Conservation (phyloP, 2,329 filamentous ascomycete genomes). For the Teratosphaeria destructans region DNA sequence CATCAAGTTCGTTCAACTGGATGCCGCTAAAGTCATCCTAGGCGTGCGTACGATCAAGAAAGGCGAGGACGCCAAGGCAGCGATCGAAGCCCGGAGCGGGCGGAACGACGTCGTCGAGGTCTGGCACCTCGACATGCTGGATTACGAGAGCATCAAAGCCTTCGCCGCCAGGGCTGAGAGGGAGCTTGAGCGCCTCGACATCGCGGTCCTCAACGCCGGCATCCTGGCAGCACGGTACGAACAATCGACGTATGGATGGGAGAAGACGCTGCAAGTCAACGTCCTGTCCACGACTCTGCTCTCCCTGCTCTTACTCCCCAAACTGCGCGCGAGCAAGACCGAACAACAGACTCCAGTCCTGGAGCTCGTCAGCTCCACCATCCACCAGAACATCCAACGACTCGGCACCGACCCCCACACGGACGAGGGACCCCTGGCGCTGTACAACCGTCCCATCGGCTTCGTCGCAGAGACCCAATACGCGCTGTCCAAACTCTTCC, state of each 20-base stretch:
- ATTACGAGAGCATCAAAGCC: conserved; percentile 13
- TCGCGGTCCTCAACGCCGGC: conserved; percentile 33
- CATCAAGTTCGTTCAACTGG: conserved; percentile 27
- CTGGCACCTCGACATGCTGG: conserved; percentile 16
- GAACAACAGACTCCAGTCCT: conserved; percentile 8
- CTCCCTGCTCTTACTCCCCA: conserved; percentile 38
- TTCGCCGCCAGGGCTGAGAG: conserved; percentile 19
- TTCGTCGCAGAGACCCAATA: conserved; percentile 4
- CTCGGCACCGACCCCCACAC: not conserved
- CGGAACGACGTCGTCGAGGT: conserved; percentile 24
- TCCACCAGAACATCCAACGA: not conserved
- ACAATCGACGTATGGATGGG: conserved; percentile 26
- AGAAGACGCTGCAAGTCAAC: conserved; percentile 47
- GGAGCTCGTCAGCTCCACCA: conserved; percentile 9
- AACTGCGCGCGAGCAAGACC: conserved; percentile 2
- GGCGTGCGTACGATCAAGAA: conserved; percentile 27
- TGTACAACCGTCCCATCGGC: not conserved
- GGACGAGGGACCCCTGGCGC: not conserved
- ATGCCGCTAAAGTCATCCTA: conserved; percentile 29
- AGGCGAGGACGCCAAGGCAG: conserved; percentile 24
- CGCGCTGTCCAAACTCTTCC: conserved; percentile 10
- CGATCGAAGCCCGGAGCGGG: conserved; percentile 20
- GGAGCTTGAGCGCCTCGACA: conserved; percentile 21
- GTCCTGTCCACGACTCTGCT: conserved; percentile 46
- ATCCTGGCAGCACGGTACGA: conserved; percentile 16